These are phyloP conservation scores for Diatrype stigma DNA, from an alignment of 2,329 filamentous ascomycete species.

Conservation along the genomic window DNA sequence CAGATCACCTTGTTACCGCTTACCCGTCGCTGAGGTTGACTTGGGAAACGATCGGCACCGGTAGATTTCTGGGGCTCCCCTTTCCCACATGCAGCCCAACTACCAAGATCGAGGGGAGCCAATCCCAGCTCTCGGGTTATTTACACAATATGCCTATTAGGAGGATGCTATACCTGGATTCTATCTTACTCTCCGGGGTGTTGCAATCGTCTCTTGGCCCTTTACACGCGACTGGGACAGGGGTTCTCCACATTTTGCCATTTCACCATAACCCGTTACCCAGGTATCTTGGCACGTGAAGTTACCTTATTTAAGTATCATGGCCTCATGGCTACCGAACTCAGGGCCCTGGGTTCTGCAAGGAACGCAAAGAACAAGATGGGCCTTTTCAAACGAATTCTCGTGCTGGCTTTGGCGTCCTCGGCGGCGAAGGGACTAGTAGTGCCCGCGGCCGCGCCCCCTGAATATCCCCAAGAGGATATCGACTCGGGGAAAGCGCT, in stretches of 20 bases:
- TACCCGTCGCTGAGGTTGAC: neutral
- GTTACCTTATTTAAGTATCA: too few species aligned
- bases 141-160: neutral
- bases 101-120: neutral
- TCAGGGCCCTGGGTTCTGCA: too few species aligned
- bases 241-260: neutral
- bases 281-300: too few species aligned
- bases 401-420: neutral
- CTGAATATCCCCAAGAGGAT: conserved; percentile 16
- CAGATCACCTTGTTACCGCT: neutral
- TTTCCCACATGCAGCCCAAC: neutral
- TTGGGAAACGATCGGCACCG: neutral
- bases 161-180: neutral
- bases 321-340: too few species aligned
- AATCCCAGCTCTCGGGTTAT: neutral
- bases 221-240: neutral
- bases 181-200: neutral
- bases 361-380: too few species aligned
- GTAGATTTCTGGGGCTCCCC: neutral
- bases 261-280: neutral
- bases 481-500: conserved; percentile 25
- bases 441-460: too few species aligned
- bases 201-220: neutral
- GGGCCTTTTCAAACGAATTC: neutral
- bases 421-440: neutral